Base-by-base conservation (phyloP, 352 stramenopile species). In the Vaucheria bursata region DNA sequence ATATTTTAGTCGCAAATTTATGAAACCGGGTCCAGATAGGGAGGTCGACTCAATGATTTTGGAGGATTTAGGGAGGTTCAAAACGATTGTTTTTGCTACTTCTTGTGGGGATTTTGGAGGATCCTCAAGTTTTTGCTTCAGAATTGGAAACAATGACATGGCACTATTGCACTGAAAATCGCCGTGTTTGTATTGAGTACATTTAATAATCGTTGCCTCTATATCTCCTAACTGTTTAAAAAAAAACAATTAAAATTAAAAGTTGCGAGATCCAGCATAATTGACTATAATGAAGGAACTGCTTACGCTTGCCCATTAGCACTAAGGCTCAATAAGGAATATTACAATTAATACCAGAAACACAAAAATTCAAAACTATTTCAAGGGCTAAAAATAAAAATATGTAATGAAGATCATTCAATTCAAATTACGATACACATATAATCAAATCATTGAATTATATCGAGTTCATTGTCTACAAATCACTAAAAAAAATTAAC, bases 81-180 rank as follows among this genome's bases (percentile, higher is more conserved):
- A 87, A 64, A 97, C 91, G 78, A 98, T 96, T 18, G 87, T 87
- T 40, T 87, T 88, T n/a, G 92, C 93, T 1, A 97, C 87, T 50
- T 95, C 87, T 39, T 89, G 88, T 0, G 93, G 92, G 37, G 87
- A 89, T 32, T 74, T 74, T n/a, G 50, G 52, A 12, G 31, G 64
- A n/a, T 65, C 75, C 12, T 12, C 32, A 38, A 32, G 36, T 8
- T 66, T 59, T 73, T 85, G 91, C 86, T 98, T 97, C n/a, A 99
- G 89, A 66, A 88, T 89, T 75, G 95, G 96, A 85, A 94, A 97
- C 72, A 98, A 90, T 49, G 89, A 86, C 95, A 99, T 98, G 74
- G 94, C 91, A 34, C 90, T 94, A 87, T 97, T 98, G 86, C 95
- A 98, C 88, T 99, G 96, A 88, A 97, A 99, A 87, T 99, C 96